phyloP scores from a whole-genome alignment of 2,329 filamentous ascomycete genomes.

The Pyrenophora teres region DNA sequence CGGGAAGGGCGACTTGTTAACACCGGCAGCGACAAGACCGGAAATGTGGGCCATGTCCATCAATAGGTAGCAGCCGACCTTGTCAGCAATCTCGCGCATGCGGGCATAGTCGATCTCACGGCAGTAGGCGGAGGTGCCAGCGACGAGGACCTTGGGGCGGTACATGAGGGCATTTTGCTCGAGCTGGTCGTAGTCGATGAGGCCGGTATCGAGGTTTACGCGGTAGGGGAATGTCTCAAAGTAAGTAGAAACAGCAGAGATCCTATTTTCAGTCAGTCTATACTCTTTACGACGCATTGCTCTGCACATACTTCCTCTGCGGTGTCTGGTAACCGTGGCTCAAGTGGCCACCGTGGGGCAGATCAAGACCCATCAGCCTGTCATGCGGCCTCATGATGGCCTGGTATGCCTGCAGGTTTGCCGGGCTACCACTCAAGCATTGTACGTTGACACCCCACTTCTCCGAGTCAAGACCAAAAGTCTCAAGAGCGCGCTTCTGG shows the following conservation, averaged over 20 bases:
- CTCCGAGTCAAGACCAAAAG: conserved; percentile 80
- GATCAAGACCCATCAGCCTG: conserved; percentile 93
- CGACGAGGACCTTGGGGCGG: conserved; percentile 93
- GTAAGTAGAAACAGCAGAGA: conserved; percentile 98
- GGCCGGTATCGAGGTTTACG: conserved; percentile 83
- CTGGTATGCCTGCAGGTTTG: conserved; percentile 98
- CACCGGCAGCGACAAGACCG: conserved; percentile 87
- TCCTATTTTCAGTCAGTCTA: conserved; percentile 53
- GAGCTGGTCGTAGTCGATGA: conserved; percentile 93
- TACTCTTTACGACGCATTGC: background rate
- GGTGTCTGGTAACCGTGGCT: conserved; percentile 98
- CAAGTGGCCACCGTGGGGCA: conserved; percentile 92
- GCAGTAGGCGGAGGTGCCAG: conserved; percentile 94
- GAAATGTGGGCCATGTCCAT: conserved; percentile 98
- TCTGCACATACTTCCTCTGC: conserved; percentile 73
- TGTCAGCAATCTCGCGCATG: conserved; percentile 89
- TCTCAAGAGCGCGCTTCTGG: conserved; percentile 85
- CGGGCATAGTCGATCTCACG: conserved; percentile 92
- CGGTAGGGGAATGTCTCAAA: conserved; percentile 98
- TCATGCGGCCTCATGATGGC: conserved; percentile 95
- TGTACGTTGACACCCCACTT: conserved; percentile 99
- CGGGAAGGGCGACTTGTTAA: conserved; percentile 86
- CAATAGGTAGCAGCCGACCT: conserved; percentile 88
- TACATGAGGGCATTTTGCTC: conserved; percentile 87
- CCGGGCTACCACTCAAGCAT: conserved; percentile 81